These are phyloP conservation scores for Mycena filopes DNA, from an alignment of 768 basidiomycete genomes.

Conservation along the genomic window DNA sequence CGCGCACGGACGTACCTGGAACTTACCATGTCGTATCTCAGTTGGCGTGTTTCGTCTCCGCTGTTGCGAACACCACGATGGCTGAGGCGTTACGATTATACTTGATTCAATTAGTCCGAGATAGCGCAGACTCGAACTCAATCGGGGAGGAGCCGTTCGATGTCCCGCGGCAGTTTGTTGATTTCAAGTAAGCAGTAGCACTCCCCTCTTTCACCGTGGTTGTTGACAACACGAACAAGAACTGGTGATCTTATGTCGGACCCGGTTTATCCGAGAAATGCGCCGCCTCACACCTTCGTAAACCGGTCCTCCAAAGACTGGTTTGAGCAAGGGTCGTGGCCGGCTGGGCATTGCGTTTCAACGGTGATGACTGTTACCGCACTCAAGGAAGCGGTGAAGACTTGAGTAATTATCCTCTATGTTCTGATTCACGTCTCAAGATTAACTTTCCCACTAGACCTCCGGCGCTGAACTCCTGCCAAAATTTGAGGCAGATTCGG, in stretches of 20 bases:
- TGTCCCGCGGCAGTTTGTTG: constrained; percentile 36
- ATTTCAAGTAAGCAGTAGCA: constrained; percentile 31
- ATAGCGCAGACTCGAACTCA: not conserved
- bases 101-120: not conserved
- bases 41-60: constrained; percentile 17
- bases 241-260: constrained; percentile 33
- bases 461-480: constrained; percentile 29
- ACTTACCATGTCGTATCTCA: not conserved
- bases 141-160: constrained; percentile 36
- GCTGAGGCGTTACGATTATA: not conserved
- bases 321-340: constrained; percentile 31
- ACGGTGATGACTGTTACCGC: not conserved
- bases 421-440: not conserved
- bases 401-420: constrained; percentile 31
- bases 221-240: constrained; percentile 11
- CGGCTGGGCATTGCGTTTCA: constrained; percentile 15
- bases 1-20: no score
- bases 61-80: not conserved
- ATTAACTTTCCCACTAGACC: constrained; percentile 1
- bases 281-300: constrained; percentile 26
- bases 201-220: not conserved
- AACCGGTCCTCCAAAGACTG: constrained; percentile 20
- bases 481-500: not conserved
- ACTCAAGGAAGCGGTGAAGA: constrained; percentile 23
- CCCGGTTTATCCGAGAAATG: constrained; percentile 29